These are phyloP conservation scores for Amanita exitialis DNA, from an alignment of 768 basidiomycete species.

Conservation along the genomic window DNA sequence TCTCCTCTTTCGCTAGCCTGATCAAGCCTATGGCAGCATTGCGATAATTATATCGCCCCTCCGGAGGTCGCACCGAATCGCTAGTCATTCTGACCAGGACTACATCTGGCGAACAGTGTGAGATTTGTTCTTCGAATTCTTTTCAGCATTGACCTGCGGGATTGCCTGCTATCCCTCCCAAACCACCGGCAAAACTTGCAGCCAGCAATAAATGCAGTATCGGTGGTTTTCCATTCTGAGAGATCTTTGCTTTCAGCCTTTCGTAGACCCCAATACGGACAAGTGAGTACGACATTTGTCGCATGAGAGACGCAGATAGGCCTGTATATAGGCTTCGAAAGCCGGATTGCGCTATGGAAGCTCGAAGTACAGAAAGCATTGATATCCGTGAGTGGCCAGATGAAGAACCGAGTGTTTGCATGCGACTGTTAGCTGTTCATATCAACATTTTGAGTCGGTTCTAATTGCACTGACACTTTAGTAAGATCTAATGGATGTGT, in stretches of 20 bases:
- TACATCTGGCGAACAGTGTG: slow-evolving; percentile 37
- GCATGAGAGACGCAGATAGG: slow-evolving; percentile 69
- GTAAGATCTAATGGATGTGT: slow-evolving; percentile 82
- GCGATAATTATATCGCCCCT: slow-evolving; percentile 65
- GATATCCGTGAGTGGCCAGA: slow-evolving; percentile 46
- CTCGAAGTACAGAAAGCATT: slow-evolving; percentile 52
- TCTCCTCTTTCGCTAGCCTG: slow-evolving; percentile 57
- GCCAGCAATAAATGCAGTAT: slow-evolving; percentile 47
- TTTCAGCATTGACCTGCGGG: slow-evolving; percentile 49
- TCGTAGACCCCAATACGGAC: slow-evolving; percentile 81
- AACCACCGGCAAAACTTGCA: slow-evolving; percentile 63
- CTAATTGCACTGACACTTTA: slow-evolving; percentile 53
- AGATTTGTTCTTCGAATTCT: slow-evolving; percentile 3
- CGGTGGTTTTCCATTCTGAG: slow-evolving; percentile 40
- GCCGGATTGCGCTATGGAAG: slow-evolving; percentile 58
- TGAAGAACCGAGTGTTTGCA: slow-evolving; percentile 58
- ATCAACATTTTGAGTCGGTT: background rate
- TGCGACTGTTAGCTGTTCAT: slow-evolving; percentile 38
- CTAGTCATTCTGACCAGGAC: slow-evolving; percentile 83
- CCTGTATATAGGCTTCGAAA: slow-evolving; percentile 73
- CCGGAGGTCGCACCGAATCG: slow-evolving; percentile 65
- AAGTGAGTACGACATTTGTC: slow-evolving; percentile 89
- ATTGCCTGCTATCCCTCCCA: slow-evolving; percentile 81
- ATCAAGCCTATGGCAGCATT: slow-evolving; percentile 73
- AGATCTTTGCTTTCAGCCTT: slow-evolving; percentile 52